Evolutionary conservation across 192 early-diverging fungal genomes (phyloP).

Genomic region (Coemansia sp.): DNA sequence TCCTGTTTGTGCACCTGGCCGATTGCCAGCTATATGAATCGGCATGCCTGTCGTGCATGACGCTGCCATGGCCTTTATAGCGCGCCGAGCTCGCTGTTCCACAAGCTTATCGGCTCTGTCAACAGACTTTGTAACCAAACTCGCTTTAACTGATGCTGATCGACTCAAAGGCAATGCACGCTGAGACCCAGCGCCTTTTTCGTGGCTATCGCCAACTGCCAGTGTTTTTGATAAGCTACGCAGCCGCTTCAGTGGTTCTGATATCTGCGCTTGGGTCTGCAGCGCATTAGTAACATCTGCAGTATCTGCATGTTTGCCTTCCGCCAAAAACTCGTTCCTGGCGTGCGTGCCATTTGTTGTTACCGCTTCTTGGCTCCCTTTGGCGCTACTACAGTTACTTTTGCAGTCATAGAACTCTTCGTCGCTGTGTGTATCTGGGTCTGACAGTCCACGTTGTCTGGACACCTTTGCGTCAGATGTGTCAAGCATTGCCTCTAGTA

Average conservation of each 20-base stretch:
- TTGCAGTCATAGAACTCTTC: constrained; percentile 47
- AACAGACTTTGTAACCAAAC: not conserved
- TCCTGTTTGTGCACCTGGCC: constrained; percentile 18
- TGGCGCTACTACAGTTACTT: constrained; percentile 25
- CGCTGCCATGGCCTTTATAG: constrained; percentile 47
- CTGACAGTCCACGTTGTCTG: not conserved
- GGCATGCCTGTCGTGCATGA: constrained; percentile 44
- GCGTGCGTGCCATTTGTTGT: not conserved
- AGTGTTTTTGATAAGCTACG: constrained; percentile 19
- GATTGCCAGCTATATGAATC: constrained; percentile 35
- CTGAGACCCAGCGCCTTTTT: not conserved
- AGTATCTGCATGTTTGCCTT: constrained; percentile 8
- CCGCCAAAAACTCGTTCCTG: not conserved
- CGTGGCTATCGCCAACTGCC: constrained; percentile 6
- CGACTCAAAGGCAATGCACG: constrained; percentile 24
- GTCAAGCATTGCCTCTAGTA: constrained; percentile 4
- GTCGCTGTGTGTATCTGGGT: constrained; percentile 19
- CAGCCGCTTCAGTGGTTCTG: constrained; percentile 2
- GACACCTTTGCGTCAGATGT: not conserved
- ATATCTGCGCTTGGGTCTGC: constrained; percentile 9
- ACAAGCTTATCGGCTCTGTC: constrained; percentile 12
- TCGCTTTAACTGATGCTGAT: constrained; percentile 29
- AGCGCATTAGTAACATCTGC: not conserved
- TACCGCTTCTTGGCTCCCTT: constrained; percentile 24
- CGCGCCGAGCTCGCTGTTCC: constrained; percentile 46